Conservation (phyloP, 2,329 filamentous ascomycete genomes). For the Aspergillus ruber region DNA sequence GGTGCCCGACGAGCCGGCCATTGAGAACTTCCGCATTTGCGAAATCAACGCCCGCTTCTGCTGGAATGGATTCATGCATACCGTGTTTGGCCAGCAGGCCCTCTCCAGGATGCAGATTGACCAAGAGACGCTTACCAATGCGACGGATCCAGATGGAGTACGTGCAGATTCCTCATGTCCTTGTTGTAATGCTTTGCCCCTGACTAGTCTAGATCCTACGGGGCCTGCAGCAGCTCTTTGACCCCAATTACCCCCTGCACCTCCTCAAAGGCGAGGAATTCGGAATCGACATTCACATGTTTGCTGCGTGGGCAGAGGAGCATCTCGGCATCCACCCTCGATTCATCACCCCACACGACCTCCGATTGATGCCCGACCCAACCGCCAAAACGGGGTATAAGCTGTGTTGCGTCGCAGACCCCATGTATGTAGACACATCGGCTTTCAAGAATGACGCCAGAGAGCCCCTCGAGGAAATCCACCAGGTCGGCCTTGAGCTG, state of each 20-base stretch:
- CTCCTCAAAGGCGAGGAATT: background rate
- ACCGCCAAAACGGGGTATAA: conserved; percentile 3
- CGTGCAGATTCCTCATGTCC: too few relatives aligned
- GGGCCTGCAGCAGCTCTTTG: background rate
- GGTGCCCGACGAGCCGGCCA: too few relatives aligned
- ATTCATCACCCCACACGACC: conserved; percentile 1
- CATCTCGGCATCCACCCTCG: background rate
- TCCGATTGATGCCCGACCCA: background rate
- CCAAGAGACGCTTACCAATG: background rate
- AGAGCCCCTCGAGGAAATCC: conserved; percentile 14
- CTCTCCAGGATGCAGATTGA: too few relatives aligned
- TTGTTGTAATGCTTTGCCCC: too few relatives aligned
- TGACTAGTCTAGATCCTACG: background rate
- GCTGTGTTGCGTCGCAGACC: conserved; percentile 9
- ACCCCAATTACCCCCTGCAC: background rate
- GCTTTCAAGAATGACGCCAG: background rate
- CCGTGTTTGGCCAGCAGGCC: background rate
- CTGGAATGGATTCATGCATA: background rate
- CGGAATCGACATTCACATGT: background rate
- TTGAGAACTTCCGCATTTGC: conserved; percentile 9
- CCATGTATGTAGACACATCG: too few relatives aligned
- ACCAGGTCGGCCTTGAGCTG: conserved; percentile 21
- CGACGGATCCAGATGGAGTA: conserved; percentile 4
- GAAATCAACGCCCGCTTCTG: conserved; percentile 13
- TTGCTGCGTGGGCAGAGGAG: background rate